Percentiles rank a stretch among this genome's conserved stretches.
phyloP scores from a whole-genome alignment of 805 yeast genomes.

The Kluyveromyces lactis region DNA sequence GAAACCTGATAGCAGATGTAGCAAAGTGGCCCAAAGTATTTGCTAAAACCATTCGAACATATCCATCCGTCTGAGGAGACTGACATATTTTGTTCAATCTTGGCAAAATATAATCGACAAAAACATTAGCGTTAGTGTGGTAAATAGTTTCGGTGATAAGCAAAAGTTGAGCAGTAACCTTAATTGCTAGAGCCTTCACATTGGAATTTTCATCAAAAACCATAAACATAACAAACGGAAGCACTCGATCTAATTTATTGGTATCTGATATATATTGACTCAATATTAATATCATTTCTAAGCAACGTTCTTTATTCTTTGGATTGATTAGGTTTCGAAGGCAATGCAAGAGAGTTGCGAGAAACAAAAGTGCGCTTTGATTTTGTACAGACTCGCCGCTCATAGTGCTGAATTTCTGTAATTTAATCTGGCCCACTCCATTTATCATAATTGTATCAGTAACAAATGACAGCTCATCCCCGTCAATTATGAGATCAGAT shows the following conservation, averaged over 20 bases:
- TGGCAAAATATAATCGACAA: constrained; percentile 78
- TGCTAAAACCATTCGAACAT: constrained; percentile 63
- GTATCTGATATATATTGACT: constrained; percentile 76
- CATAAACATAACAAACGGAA: constrained; percentile 72
- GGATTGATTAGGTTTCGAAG: constrained; percentile 17
- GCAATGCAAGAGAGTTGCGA: constrained; percentile 21
- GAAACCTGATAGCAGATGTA: constrained; percentile 50
- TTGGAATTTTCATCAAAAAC: constrained; percentile 56
- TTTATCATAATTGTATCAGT: constrained; percentile 8
- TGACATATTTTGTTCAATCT: constrained; percentile 41
- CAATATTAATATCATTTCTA: constrained; percentile 68
- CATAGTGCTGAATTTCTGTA: constrained; percentile 4
- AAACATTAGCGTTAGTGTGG: constrained; percentile 67
- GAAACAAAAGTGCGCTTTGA: constrained; percentile 22
- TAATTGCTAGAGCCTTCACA: constrained; percentile 61
- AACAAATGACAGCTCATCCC: constrained; percentile 9
- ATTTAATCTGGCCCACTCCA: constrained; percentile 9
- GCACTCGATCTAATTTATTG: constrained; percentile 71
- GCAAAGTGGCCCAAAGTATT: constrained; percentile 68
- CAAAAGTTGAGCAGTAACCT: constrained; percentile 59
- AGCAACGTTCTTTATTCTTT: constrained; percentile 37
- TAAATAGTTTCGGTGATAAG: constrained; percentile 54
- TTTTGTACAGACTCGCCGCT: constrained; percentile 11
- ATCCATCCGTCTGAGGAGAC: constrained; percentile 31
- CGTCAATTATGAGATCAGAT: neutral